phyloP scores from a whole-genome alignment of 2,329 filamentous ascomycete species.

The Setomelanomma holmii region DNA sequence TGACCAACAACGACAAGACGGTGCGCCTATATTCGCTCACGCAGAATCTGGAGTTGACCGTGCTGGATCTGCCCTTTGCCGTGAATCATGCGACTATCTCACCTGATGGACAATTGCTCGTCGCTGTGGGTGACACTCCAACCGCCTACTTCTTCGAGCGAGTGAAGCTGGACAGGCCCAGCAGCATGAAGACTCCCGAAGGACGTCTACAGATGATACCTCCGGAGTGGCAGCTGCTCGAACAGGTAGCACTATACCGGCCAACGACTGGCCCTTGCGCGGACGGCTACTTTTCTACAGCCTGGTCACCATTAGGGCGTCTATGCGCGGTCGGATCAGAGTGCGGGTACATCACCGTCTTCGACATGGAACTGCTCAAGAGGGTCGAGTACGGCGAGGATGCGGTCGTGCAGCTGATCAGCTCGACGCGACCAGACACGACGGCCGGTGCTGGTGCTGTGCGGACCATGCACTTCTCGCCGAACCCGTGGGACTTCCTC shows the following conservation, averaged over 20 bases:
- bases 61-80: conserved; percentile 77
- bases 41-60: conserved; percentile 71
- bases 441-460: conserved; percentile 75
- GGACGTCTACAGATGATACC: conserved; percentile 26
- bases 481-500: conserved; percentile 86
- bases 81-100: conserved; percentile 97
- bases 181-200: conserved; percentile 30
- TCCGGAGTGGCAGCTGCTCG: conserved; percentile 51
- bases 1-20: conserved; percentile 91
- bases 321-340: conserved; percentile 81
- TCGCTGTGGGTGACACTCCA: conserved; percentile 87
- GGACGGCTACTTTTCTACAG: conserved; percentile 75
- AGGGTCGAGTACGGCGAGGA: conserved; percentile 57
- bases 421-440: conserved; percentile 74
- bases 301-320: conserved; percentile 74
- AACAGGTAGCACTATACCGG: conserved; percentile 52
- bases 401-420: conserved; percentile 76
- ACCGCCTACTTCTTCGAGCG: conserved; percentile 83
- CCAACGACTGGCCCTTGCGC: conserved; percentile 42
- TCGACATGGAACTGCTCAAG: conserved; percentile 63
- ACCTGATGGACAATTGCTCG: conserved; percentile 79
- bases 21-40: conserved; percentile 82
- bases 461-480: conserved; percentile 89
- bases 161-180: conserved; percentile 40
- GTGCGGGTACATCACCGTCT: conserved; percentile 79